Conservation (phyloP, 257 asterid species). For the Paraleonurus japonicus region DNA sequence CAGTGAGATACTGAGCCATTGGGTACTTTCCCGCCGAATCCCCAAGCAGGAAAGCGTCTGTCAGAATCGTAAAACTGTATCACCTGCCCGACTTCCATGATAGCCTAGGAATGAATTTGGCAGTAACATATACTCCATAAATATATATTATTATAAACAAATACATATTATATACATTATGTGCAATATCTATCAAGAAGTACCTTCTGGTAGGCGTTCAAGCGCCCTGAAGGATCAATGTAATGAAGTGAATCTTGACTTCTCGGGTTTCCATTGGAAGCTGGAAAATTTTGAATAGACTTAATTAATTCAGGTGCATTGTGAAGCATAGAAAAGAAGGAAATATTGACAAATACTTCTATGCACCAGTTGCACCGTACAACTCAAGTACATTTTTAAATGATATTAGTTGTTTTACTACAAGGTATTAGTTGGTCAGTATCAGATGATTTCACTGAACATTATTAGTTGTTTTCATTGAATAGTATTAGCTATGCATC, state of each 20-base stretch:
- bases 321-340: neutral
- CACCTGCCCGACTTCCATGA: slow-evolving; percentile 78
- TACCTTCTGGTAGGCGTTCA: slow-evolving; percentile 81
- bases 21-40: slow-evolving; percentile 62
- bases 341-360: neutral
- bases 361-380: neutral
- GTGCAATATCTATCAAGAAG: neutral
- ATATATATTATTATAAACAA: neutral
- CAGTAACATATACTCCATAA: neutral
- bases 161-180: neutral
- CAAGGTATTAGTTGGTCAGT: neutral
- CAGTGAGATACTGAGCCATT: slow-evolving; percentile 61
- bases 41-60: slow-evolving; percentile 81
- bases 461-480: neutral
- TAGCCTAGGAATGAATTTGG: slow-evolving; percentile 51
- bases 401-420: neutral
- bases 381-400: neutral
- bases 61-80: slow-evolving; percentile 85
- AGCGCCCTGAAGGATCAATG: slow-evolving; percentile 58
- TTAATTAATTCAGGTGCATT: slow-evolving; percentile 7
- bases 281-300: slow-evolving; percentile 33
- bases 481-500: neutral
- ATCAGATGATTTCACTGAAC: neutral
- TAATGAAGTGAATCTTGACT: slow-evolving; percentile 58
- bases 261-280: slow-evolving; percentile 70